Evolutionary conservation across 257 asterid genomes (phyloP).

Genomic region (Pogostemon cablin): DNA sequence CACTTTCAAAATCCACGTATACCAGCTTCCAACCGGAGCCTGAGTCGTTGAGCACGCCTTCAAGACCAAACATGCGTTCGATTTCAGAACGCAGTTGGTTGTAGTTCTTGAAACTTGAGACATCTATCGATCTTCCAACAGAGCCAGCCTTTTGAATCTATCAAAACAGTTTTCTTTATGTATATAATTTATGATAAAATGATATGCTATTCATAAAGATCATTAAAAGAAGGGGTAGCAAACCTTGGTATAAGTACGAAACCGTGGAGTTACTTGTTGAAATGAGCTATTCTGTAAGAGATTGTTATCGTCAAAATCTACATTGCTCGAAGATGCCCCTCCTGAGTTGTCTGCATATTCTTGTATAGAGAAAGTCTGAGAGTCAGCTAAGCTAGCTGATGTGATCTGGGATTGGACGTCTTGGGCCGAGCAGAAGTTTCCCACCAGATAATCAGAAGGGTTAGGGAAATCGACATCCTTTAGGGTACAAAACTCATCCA

Average conservation of each 20-base stretch:
- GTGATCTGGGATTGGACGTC: constrained; percentile 92
- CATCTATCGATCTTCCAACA: constrained; percentile 94
- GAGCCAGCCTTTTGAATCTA: constrained; percentile 94
- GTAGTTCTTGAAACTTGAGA: constrained; percentile 70
- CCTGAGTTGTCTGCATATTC: constrained; percentile 88
- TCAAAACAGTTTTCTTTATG: background rate
- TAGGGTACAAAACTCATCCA: constrained; percentile 62
- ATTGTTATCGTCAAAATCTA: constrained; percentile 65
- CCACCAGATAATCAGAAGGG: constrained; percentile 65
- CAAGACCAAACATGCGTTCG: constrained; percentile 89
- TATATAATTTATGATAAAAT: too few relatives aligned
- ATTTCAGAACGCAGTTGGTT: constrained; percentile 77
- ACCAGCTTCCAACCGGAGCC: constrained; percentile 93
- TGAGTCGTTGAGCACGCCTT: constrained; percentile 72
- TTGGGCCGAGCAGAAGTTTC: constrained; percentile 69
- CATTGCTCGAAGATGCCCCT: constrained; percentile 87
- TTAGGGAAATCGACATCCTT: constrained; percentile 61
- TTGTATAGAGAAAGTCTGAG: constrained; percentile 73
- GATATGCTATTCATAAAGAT: background rate
- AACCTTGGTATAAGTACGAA: constrained; percentile 89
- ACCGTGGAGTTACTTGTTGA: constrained; percentile 74
- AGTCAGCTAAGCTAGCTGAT: constrained; percentile 77
- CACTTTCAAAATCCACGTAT: constrained; percentile 87
- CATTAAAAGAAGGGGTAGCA: background rate
- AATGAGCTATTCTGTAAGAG: constrained; percentile 66